Evolutionary conservation across 371 early-diverging fungal genomes (phyloP), one percentile per base, ranked within the genome.

Genomic region (Chytridium lagenaria): DNA sequence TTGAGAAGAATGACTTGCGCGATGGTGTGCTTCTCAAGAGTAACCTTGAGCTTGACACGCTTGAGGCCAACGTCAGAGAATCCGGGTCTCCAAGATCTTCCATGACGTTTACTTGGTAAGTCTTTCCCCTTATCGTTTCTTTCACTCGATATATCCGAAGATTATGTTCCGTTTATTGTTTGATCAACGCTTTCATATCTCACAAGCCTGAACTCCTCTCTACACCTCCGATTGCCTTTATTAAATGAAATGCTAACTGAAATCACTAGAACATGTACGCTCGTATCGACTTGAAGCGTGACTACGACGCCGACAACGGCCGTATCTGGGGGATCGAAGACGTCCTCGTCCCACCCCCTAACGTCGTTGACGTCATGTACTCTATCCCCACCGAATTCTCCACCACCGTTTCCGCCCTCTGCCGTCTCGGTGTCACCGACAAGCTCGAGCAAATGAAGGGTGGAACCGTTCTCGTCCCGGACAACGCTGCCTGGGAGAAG

Each of bases 241-340:
- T 40, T n/a, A 52, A 52, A n/a, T 68, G 1, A 16, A 50, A 37
- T 12, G n/a, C 31, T 26, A 31, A 0, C 10, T 26, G n/a, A 19
- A 34, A 49, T 68, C 37, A 31, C 63, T n/a, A 73, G 71, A 79
- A 79, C 74, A 73, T 79, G 73, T 70, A 70, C 55, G 67, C 77
- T 26, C 67, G 61, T 5, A 72, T 73, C 37, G 61, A 71, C 16
- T 36, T 3, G 23, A 3, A 33, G 23, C 22, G 16, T 15, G 68
- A 68, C n/a, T 61, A 68, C 38, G 50, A 77, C 22, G 79, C 81
- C 49, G 68, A 69, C 1, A 79, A 79, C 72, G 81, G 81, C 2
- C 19, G 12, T 22, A 74, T 81, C 68, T 51, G 59, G 49, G 76
- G 52, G 40, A 65, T 81, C 50, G 74, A 79, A 64, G 39, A 69